phyloP scores from a whole-genome alignment of 495 filamentous ascomycete genomes.

The Podospora anserina region DNA sequence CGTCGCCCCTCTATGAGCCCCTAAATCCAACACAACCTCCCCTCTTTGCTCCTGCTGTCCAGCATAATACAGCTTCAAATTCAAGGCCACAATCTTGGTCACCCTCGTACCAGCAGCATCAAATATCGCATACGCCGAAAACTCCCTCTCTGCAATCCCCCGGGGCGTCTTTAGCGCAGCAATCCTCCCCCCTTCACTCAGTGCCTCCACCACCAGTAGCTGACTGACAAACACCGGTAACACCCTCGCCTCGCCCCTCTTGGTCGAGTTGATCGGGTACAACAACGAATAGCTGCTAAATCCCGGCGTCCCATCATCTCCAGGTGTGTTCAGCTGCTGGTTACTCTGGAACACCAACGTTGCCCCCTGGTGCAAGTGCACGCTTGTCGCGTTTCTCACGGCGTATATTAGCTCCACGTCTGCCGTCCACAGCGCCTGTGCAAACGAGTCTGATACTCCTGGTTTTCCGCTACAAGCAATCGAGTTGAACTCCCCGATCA shows the following conservation, averaged over 20 bases:
- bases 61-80: slow-evolving; percentile 23
- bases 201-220: slow-evolving; percentile 21
- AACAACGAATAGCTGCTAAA: slow-evolving; percentile 23
- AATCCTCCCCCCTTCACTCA: slow-evolving; percentile 17
- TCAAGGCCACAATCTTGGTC: slow-evolving; percentile 21
- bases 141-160: slow-evolving; percentile 13
- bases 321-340: slow-evolving; percentile 27
- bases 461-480: slow-evolving; percentile 32
- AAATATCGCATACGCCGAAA: slow-evolving; percentile 19
- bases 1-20: slow-evolving; percentile 14
- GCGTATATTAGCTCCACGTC: slow-evolving; percentile 24
- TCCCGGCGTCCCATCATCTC: slow-evolving; percentile 25
- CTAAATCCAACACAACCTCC: slow-evolving; percentile 17
- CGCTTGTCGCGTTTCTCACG: slow-evolving; percentile 22
- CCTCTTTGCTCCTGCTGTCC: slow-evolving; percentile 4
- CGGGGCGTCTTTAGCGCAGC: slow-evolving; percentile 17
- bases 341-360: slow-evolving; percentile 24
- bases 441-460: slow-evolving; percentile 30
- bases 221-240: slow-evolving; percentile 26
- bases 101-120: not conserved
- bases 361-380: slow-evolving; percentile 25
- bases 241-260: slow-evolving; percentile 22
- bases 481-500: slow-evolving; percentile 26
- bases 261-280: slow-evolving; percentile 21
- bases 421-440: slow-evolving; percentile 26